These are phyloP conservation scores for Colletotrichum melonis DNA, from an alignment of 2,329 filamentous ascomycete species.

Conservation along the genomic window DNA sequence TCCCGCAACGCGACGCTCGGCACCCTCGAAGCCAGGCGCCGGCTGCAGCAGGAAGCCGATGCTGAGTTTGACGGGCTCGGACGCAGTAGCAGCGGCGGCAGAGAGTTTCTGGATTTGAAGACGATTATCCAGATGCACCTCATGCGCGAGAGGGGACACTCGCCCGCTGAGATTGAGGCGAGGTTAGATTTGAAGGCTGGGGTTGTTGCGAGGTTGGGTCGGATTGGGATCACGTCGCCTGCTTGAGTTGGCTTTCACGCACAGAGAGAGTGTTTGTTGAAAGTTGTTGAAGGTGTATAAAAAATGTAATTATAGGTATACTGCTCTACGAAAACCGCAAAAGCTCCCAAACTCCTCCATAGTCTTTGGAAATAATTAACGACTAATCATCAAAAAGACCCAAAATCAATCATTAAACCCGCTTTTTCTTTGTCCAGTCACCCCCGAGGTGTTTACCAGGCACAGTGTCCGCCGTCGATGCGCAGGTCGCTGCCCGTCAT, in stretches of 20 bases:
- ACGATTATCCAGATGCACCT: slow-evolving; percentile 59
- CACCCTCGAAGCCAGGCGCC: slow-evolving; percentile 60
- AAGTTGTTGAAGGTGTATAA: neutral
- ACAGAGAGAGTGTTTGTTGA: neutral
- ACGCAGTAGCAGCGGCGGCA: slow-evolving; percentile 45
- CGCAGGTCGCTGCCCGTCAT: slow-evolving; percentile 68
- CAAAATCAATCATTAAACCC: neutral
- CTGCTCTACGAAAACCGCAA: slow-evolving; percentile 1
- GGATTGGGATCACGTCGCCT: slow-evolving; percentile 43
- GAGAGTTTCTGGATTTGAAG: slow-evolving; percentile 60
- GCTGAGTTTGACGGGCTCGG: slow-evolving; percentile 56
- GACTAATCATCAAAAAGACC: slow-evolving; percentile 7
- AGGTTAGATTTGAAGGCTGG: slow-evolving; percentile 57
- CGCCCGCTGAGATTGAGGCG: slow-evolving; percentile 56
- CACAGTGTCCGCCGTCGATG: slow-evolving; percentile 77
- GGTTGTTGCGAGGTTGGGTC: slow-evolving; percentile 58
- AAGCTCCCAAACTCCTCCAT: slow-evolving; percentile 11
- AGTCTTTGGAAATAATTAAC: slow-evolving; percentile 23
- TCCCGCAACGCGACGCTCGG: slow-evolving; percentile 58
- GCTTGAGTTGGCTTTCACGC: neutral
- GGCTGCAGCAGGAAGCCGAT: slow-evolving; percentile 55
- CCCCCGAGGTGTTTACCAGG: slow-evolving; percentile 56
- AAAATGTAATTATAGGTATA: slow-evolving; percentile 27
- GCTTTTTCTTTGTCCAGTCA: slow-evolving; percentile 3
- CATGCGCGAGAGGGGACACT: slow-evolving; percentile 54